Percentiles rank a stretch among this genome's conserved stretches.
These are phyloP conservation scores for Phytophthora citricola DNA, from an alignment of 352 stramenopile genomes.

Conservation along the genomic window DNA sequence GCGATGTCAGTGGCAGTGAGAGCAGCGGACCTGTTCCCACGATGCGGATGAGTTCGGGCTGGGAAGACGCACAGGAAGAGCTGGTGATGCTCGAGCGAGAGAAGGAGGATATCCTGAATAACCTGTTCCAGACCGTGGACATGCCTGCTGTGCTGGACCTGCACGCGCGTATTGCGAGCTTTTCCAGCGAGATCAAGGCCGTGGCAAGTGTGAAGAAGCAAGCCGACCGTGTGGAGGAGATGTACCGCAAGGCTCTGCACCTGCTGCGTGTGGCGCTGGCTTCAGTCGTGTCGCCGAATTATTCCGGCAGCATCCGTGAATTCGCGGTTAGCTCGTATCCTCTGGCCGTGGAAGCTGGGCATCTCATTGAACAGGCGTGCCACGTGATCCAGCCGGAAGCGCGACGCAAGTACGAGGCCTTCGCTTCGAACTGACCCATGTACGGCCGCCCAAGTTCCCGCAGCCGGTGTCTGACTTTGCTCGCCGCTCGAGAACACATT, in stretches of 20 bases:
- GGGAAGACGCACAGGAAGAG: conserved; percentile 64
- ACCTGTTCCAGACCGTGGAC: conserved; percentile 62
- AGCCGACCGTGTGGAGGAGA: conserved; percentile 66
- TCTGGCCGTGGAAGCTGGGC: conserved; percentile 74
- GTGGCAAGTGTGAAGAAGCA: conserved; percentile 80
- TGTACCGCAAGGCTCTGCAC: conserved; percentile 82
- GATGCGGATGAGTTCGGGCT: conserved; percentile 40
- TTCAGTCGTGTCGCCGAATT: conserved; percentile 73
- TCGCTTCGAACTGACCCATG: conserved; percentile 58
- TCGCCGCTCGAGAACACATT: conserved; percentile 54
- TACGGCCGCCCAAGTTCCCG: conserved; percentile 69
- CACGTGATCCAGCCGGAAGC: conserved; percentile 83
- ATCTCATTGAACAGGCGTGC: conserved; percentile 73
- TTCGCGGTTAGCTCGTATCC: conserved; percentile 80
- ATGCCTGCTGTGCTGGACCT: conserved; percentile 75
- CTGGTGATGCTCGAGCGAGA: conserved; percentile 68
- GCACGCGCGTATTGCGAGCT: conserved; percentile 74
- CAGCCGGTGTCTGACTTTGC: conserved; percentile 68
- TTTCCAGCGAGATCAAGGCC: conserved; percentile 81
- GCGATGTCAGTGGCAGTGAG: conserved; percentile 40
- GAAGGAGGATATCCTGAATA: conserved; percentile 75
- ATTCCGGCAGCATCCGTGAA: conserved; percentile 75
- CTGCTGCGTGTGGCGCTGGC: conserved; percentile 75
- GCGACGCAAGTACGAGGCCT: conserved; percentile 71
- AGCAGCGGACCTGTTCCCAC: conserved; percentile 35